Evolutionary conservation across 306 rosid species (phyloP).

Genomic region (Hylodesmum podocarpum): DNA sequence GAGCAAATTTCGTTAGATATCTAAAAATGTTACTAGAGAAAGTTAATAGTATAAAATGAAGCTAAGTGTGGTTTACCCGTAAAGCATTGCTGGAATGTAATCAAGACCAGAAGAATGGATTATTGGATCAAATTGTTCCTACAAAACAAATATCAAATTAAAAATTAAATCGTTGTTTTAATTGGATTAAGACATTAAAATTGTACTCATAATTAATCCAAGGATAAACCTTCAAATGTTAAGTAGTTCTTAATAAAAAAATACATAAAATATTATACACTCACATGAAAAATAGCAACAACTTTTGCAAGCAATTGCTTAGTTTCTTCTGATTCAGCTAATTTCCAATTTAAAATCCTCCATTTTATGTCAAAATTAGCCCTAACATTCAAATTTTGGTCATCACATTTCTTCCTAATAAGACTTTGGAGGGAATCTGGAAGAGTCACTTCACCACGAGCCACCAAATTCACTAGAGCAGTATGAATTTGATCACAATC

Average conservation of each 20-base stretch:
- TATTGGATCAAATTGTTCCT: slow-evolving; percentile 81
- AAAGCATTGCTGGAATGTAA: slow-evolving; percentile 70
- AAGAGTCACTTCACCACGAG: slow-evolving; percentile 49
- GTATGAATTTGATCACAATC: slow-evolving; percentile 48
- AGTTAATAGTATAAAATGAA: neutral
- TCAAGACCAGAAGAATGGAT: slow-evolving; percentile 57
- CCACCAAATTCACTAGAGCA: slow-evolving; percentile 52
- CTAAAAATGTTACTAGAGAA: neutral
- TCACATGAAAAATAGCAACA: slow-evolving; percentile 67
- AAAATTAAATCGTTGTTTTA: neutral
- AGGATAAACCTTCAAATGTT: neutral
- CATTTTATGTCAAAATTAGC: slow-evolving; percentile 56
- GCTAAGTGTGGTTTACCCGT: slow-evolving; percentile 55
- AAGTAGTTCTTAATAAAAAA: neutral
- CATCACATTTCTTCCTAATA: slow-evolving; percentile 50
- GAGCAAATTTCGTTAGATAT: neutral
- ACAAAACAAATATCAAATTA: neutral
- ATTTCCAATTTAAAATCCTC: slow-evolving; percentile 71
- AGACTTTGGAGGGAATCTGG: slow-evolving; percentile 48
- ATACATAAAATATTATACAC: slow-evolving; percentile 2
- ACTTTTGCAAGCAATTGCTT: slow-evolving; percentile 58
- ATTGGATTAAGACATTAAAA: neutral
- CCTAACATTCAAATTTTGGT: slow-evolving; percentile 34
- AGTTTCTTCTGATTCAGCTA: slow-evolving; percentile 41
- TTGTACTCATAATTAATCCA: neutral